A percentile compares a stretch with the other conserved stretches of the same genome.
These are phyloP conservation scores for Stephania cephalantha DNA, from an alignment of 164 flowering plant species.

Conservation along the genomic window DNA sequence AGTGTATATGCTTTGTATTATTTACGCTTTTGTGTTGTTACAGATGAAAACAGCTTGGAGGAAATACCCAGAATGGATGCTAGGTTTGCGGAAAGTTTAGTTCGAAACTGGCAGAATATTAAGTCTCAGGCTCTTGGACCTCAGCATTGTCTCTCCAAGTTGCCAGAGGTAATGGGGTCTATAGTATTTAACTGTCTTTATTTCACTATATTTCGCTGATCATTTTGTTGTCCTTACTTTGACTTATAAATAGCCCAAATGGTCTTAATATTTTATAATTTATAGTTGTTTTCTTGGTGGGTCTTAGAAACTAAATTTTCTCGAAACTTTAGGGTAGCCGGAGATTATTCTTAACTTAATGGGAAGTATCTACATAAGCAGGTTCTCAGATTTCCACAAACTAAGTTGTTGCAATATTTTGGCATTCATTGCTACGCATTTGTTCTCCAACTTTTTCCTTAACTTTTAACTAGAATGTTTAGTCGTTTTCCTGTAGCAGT, in stretches of 20 bases:
- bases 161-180: slow-evolving; percentile 61
- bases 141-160: slow-evolving; percentile 52
- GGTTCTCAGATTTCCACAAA: too few relatives aligned
- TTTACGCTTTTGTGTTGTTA: slow-evolving; percentile 18
- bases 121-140: slow-evolving; percentile 93
- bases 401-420: too few relatives aligned
- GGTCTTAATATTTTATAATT: neutral
- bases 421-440: too few relatives aligned
- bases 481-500: too few relatives aligned
- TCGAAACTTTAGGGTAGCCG: too few relatives aligned
- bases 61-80: slow-evolving; percentile 85
- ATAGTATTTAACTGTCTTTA: neutral
- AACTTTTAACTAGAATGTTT: too few relatives aligned
- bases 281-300: too few relatives aligned
- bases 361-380: neutral
- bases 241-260: neutral
- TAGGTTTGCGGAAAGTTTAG: slow-evolving; percentile 76
- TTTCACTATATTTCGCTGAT: neutral
- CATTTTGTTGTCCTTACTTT: neutral
- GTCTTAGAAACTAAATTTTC: too few relatives aligned
- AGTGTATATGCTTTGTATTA: neutral
- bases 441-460: too few relatives aligned
- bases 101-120: slow-evolving; percentile 82
- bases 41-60: slow-evolving; percentile 36
- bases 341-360: neutral